Percentiles rank a stretch among this genome's conserved stretches.
Conservation (phyloP, 257 asterid genomes). For the Nicotiana obtusifolia region DNA sequence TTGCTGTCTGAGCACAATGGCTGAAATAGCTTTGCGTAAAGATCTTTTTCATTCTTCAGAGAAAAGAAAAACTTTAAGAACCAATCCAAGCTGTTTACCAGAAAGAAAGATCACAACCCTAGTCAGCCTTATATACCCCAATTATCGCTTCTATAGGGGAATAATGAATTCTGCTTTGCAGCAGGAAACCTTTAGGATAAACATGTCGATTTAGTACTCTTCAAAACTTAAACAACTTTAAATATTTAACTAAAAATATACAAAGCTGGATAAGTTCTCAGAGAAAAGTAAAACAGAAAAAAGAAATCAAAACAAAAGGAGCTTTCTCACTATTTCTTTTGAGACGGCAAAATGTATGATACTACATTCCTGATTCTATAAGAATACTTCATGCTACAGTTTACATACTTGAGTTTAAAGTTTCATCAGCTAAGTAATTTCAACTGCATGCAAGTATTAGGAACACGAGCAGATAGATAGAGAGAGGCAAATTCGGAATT, state of each 20-base stretch:
- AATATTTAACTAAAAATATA: no score
- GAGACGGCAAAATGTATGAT: neutral
- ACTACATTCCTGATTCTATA: neutral
- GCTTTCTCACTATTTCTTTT: no score
- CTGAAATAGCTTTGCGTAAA: constrained; percentile 3
- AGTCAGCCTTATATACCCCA: neutral
- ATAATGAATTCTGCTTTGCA: no score
- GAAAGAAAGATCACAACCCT: neutral
- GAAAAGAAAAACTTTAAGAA: neutral
- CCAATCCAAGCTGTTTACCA: neutral
- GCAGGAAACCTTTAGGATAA: no score
- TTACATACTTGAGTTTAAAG: neutral
- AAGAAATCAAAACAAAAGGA: no score
- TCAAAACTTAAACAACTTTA: no score
- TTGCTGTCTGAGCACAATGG: neutral
- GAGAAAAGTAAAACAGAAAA: no score
- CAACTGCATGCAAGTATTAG: neutral
- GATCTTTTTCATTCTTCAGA: neutral
- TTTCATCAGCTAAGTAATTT: neutral
- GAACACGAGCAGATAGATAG: neutral
- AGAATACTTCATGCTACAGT: no score
- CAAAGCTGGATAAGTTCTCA: no score
- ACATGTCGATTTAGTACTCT: neutral
- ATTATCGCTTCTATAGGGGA: no score
- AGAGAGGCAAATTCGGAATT: neutral